Percentiles rank a stretch among this genome's conserved stretches.
Evolutionary conservation across 2,329 filamentous ascomycete genomes (phyloP).

Genomic region (Fusarium sp.): DNA sequence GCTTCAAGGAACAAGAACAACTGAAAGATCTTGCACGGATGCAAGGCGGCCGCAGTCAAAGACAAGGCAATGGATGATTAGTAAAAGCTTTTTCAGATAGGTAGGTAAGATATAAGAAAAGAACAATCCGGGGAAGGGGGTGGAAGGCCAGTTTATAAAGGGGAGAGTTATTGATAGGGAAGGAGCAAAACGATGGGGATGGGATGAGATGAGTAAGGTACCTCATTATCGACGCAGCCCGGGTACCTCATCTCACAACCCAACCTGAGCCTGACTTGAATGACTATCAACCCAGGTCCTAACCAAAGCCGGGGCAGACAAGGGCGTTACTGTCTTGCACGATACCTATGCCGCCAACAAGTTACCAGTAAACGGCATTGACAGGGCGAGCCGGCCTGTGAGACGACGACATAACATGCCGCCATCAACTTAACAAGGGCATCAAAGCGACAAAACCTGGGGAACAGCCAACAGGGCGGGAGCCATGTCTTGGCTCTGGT

Average conservation of each 20-base stretch:
- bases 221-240: conserved; percentile 3
- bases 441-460: conserved; percentile 43
- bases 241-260: conserved; percentile 30
- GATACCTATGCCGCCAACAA: conserved; percentile 23
- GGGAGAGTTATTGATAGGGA: conserved; percentile 11
- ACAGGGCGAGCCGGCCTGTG: conserved; percentile 38
- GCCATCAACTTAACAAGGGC: conserved; percentile 4
- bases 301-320: conserved; percentile 38
- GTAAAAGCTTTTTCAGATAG: conserved; percentile 1
- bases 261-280: conserved; percentile 21
- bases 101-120: background rate
- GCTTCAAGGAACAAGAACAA: conserved; percentile 15
- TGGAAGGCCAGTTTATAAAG: conserved; percentile 26
- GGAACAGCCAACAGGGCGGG: conserved; percentile 41
- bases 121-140: conserved; percentile 23
- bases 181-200: conserved; percentile 13
- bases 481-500: conserved; percentile 41
- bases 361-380: conserved; percentile 22
- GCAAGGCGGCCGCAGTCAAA: background rate
- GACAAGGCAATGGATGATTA: conserved; percentile 4
- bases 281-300: conserved; percentile 14
- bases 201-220: conserved; percentile 30
- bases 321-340: conserved; percentile 27
- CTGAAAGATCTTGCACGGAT: conserved; percentile 3
- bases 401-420: conserved; percentile 26